Base-by-base conservation (phyloP, 257 asterid genomes). In the Paraleonurus japonicus region DNA sequence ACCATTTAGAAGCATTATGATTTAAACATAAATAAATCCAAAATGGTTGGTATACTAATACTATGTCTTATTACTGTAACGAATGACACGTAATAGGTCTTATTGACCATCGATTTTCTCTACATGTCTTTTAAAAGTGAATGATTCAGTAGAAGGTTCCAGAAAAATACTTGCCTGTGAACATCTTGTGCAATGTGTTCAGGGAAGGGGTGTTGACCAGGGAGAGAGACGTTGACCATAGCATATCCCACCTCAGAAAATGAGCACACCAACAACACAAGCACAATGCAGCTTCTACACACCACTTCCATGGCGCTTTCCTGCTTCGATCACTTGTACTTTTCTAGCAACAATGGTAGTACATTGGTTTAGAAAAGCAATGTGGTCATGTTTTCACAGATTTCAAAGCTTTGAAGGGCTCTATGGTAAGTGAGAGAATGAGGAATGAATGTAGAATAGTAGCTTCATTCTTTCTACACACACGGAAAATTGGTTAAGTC, bases 191-290 rank as follows among this genome's bases (percentile, higher is more conserved):
- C 86, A 41, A 85, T 83, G 5, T 70, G 72, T 30, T 85, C 88
- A 60, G 90, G 90, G 70, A 62, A 11, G 20, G 86, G 88, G 71
- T 85, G 90, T 72, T 85, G 90, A 11, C 87, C 90, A 12, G 80
- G 79, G 57, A 85, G 85, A 43, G 88, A 79, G 58, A 69, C 61
- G 83, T 83, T 79, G 67, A 73, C 65, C 78, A 71, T 53, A 61
- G 83, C 79, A 1, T 57, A 78, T 37, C 26, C 84, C 69, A 39
- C 33, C 4, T 19, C 15, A 30, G 20, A 68, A 66, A 82, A 51
- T 10, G 75, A 71, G 60, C 57, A 62, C 43, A 72, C 47, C 13
- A 78, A 24, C 13, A 78, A 48, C 65, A 82, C 22, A 12, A 70
- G 35, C 80, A 78, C 80, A 82, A 78, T 78, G 84, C 81, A 65